Conservation (phyloP, 768 basidiomycete genomes). For the Russula abietina region DNA sequence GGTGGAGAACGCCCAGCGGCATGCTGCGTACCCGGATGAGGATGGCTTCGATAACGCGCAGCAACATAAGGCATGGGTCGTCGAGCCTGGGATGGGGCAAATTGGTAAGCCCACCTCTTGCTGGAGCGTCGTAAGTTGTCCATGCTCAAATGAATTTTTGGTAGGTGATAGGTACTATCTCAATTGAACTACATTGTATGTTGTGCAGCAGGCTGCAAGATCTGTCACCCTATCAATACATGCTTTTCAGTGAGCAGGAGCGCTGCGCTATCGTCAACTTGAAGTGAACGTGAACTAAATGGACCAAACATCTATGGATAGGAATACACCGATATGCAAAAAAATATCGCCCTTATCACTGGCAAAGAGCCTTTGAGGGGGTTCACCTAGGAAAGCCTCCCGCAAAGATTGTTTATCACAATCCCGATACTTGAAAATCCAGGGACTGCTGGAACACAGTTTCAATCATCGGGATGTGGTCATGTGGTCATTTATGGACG, state of each 20-base stretch:
- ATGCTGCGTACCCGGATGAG: constrained; percentile 34
- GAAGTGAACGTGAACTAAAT: too few relatives aligned
- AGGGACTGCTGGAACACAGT: too few relatives aligned
- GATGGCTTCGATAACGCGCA: constrained; percentile 33
- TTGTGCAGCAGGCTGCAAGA: background rate
- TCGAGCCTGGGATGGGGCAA: constrained; percentile 86
- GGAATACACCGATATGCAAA: background rate
- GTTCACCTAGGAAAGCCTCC: too few relatives aligned
- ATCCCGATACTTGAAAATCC: too few relatives aligned
- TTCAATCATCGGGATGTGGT: too few relatives aligned
- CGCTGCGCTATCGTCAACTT: too few relatives aligned
- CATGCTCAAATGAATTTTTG: background rate
- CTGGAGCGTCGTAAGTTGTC: background rate
- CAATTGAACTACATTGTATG: constrained; percentile 1
- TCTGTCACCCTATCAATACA: background rate
- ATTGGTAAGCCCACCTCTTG: constrained; percentile 50
- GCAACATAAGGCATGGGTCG: constrained; percentile 63
- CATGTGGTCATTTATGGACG: too few relatives aligned
- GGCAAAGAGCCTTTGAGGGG: too few relatives aligned
- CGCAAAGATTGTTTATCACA: too few relatives aligned
- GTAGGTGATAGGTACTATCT: constrained; percentile 41
- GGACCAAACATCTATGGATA: too few relatives aligned
- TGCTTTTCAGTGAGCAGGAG: background rate
- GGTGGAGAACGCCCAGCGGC: constrained; percentile 46
- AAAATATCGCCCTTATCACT: background rate